Conservation (phyloP, 2,329 filamentous ascomycete species). For the Allantophomopsis cytisporea region DNA sequence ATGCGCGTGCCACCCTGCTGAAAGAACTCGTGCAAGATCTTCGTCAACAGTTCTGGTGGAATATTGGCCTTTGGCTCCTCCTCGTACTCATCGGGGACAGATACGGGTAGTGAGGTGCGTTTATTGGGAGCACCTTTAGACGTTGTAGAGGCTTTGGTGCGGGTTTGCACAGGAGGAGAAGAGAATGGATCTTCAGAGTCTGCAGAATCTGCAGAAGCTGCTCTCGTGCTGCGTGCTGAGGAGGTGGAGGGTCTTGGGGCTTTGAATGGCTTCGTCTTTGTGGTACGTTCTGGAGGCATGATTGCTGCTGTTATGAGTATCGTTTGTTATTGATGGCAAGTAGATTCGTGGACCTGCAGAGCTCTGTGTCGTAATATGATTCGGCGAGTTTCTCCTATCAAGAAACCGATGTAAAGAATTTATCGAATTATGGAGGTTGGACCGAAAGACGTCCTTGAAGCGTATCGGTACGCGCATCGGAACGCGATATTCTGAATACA, state of each 20-base stretch:
- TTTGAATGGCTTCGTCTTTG: conserved; percentile 3
- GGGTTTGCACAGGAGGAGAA: background rate
- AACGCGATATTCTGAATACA: no score
- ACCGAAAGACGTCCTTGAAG: no score
- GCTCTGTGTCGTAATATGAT: no score
- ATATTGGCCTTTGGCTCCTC: conserved; percentile 28
- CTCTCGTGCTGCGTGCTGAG: background rate
- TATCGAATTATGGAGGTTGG: no score
- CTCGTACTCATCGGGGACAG: background rate
- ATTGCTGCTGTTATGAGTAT: background rate
- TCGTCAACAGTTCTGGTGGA: conserved; percentile 60
- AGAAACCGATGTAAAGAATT: no score
- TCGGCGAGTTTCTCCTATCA: no score
- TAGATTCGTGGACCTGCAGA: no score
- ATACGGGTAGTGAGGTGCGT: background rate
- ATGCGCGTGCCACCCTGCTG: conserved; percentile 54
- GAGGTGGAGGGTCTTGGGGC: conserved; percentile 1
- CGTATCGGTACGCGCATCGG: no score
- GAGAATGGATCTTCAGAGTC: conserved; percentile 1
- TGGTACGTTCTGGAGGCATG: conserved; percentile 1
- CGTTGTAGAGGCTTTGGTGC: background rate
- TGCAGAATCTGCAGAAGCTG: background rate
- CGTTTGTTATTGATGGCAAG: no score
- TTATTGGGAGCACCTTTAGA: background rate
- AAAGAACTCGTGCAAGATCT: conserved; percentile 71